Evolutionary conservation across 371 early-diverging fungal species (phyloP), one percentile per base, ranked within the genome.

Genomic region (Rhizopus delemar): DNA sequence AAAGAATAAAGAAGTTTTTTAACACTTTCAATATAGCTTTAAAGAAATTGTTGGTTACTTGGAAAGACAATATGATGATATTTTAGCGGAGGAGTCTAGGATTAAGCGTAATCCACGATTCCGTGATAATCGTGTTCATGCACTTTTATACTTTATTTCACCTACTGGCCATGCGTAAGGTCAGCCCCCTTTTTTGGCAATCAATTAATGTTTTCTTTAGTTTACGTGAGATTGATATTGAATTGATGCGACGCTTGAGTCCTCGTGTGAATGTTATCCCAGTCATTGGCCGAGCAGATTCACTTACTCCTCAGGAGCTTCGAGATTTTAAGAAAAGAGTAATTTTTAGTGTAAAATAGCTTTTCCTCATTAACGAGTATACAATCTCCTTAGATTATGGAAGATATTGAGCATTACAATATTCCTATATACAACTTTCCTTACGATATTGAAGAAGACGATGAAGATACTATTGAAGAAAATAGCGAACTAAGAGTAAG

Each of bases 101-200:
- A 91, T 93, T 71, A 89, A 97, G 80, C 91, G 99, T 71, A 98
- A 97, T 75, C 92, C 96, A 36, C 88, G 96, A 62, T 95, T 94
- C 86, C 92, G 92, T 71, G 99, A 98, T 79, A 92, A 93, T 81
- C 91, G 98, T 55, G 91, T 99, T 39, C 99, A 99, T 74, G 95
- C 93, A 4, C 87, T 97, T 16, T 78, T 99, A 35, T 99, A 99
- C 79, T 99, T 98, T 70, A 95, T 99, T 62, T 83, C 92, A 3
- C 98, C 99, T 28, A 96, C 98, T 22, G 99, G 98, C 22, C 98
- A 98, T 82, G 89, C 84, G 85, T 85, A 80, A 70, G 68, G 53
- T 29, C 35, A 51, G 22, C n/a, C 35, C 6, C 13, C 29, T 46
- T 38, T 16, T 5, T 5, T 28, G 3, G 7, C 28, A 33, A 22